A percentile compares a stretch with the other conserved stretches of the same genome.
phyloP scores from a whole-genome alignment of 495 filamentous ascomycete genomes.

The Penicillium maclennaniae region DNA sequence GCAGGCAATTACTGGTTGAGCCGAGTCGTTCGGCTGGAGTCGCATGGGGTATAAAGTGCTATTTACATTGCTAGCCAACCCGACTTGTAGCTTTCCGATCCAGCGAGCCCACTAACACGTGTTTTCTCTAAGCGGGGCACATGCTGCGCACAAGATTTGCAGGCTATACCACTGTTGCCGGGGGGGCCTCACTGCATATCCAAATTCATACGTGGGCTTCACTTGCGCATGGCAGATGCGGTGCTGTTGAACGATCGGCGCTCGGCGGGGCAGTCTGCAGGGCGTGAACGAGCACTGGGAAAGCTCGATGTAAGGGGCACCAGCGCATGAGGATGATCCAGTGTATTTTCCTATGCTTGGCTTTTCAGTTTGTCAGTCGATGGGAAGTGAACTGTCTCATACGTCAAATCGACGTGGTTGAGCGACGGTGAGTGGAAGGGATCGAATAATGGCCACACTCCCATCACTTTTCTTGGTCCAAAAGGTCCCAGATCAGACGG shows the following conservation, averaged over 20 bases:
- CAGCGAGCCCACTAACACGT: too few relatives aligned
- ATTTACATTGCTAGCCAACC: too few relatives aligned
- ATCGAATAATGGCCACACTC: background rate
- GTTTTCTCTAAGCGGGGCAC: too few relatives aligned
- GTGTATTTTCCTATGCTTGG: too few relatives aligned
- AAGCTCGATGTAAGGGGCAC: background rate
- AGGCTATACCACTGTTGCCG: background rate
- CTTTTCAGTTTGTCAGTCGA: background rate
- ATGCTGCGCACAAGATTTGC: background rate
- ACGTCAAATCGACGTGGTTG: background rate
- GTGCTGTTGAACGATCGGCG: background rate
- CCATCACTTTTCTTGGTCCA: conserved; percentile 28
- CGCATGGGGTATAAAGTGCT: too few relatives aligned
- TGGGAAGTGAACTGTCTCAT: background rate
- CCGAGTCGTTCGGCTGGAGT: too few relatives aligned
- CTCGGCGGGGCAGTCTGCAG: background rate
- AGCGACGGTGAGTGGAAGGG: background rate
- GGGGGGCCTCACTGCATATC: background rate
- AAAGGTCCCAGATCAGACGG: conserved; percentile 36
- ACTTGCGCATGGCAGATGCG: background rate
- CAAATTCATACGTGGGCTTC: background rate
- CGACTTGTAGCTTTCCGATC: too few relatives aligned
- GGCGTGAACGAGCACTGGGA: background rate
- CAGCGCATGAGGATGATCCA: background rate
- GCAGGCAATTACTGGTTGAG: too few relatives aligned